phyloP scores from a whole-genome alignment of 176 grass and related monocot genomes.

The Alopecurus myosuroides region DNA sequence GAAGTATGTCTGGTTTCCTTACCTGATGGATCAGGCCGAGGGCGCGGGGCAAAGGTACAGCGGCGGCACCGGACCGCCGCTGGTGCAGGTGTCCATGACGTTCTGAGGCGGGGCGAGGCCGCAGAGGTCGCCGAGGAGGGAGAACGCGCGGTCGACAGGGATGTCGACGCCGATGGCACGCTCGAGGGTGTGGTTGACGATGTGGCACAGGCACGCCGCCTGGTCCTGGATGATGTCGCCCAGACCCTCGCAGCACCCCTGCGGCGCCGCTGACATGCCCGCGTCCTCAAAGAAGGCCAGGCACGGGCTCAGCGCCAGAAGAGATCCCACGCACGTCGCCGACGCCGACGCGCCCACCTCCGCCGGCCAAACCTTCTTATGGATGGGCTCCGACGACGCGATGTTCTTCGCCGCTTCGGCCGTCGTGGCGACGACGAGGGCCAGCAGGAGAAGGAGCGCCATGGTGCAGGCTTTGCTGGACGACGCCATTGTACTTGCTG shows the following conservation, averaged over 20 bases:
- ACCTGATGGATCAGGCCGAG: not conserved
- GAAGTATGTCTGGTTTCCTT: not conserved
- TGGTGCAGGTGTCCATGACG: not conserved
- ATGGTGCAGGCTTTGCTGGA: too few species aligned
- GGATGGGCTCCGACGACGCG: too few species aligned
- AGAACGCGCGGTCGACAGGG: constrained; percentile 11
- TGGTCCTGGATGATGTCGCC: too few species aligned
- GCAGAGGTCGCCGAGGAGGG: constrained; percentile 1
- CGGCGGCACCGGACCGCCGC: constrained; percentile 3
- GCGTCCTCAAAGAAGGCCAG: constrained; percentile 30
- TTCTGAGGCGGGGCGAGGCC: constrained; percentile 1
- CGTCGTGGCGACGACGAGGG: too few species aligned
- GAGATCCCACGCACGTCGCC: constrained; percentile 17
- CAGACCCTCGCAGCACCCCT: too few species aligned
- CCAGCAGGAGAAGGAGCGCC: too few species aligned
- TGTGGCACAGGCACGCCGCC: too few species aligned
- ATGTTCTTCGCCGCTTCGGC: too few species aligned
- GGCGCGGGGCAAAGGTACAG: constrained; percentile 22
- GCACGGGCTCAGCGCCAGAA: constrained; percentile 36
- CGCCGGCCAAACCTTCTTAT: too few species aligned
- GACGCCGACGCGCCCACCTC: not conserved
- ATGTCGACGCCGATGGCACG: constrained; percentile 40
- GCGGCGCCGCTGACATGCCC: not conserved
- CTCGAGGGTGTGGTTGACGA: too few species aligned
- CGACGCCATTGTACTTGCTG: too few species aligned